A percentile compares a stretch with the other conserved stretches of the same genome.
Conservation (phyloP, 2,329 filamentous ascomycete species). For the Lachnellula arida region DNA sequence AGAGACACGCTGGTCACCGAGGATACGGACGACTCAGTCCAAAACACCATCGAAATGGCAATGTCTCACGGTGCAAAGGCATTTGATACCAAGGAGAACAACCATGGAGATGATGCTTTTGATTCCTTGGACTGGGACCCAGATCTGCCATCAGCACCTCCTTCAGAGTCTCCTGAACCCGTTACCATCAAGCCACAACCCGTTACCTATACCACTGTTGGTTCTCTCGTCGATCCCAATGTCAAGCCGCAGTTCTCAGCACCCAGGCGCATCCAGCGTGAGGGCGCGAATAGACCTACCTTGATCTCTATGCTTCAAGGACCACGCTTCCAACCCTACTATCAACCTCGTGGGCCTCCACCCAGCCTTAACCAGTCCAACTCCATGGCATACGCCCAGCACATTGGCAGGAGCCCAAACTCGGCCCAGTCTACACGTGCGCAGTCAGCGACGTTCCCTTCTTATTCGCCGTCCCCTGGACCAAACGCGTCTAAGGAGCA, state of each 20-base stretch:
- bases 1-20: background rate
- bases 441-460: slow-evolving; percentile 3
- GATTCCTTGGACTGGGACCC: slow-evolving; percentile 31
- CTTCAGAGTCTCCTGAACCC: slow-evolving; percentile 29
- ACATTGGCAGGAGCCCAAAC: slow-evolving; percentile 17
- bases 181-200: slow-evolving; percentile 25
- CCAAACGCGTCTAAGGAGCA: background rate
- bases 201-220: slow-evolving; percentile 33
- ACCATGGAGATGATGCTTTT: slow-evolving; percentile 23
- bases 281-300: slow-evolving; percentile 29
- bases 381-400: slow-evolving; percentile 30
- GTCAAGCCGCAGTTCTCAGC: slow-evolving; percentile 28
- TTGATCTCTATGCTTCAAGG: slow-evolving; percentile 22
- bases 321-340: slow-evolving; percentile 18
- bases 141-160: slow-evolving; percentile 19
- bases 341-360: slow-evolving; percentile 18
- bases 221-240: slow-evolving; percentile 31
- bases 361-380: slow-evolving; percentile 26
- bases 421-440: slow-evolving; percentile 3
- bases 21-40: background rate
- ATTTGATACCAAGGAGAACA: background rate
- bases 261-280: slow-evolving; percentile 33
- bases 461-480: background rate
- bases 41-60: background rate
- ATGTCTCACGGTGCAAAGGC: slow-evolving; percentile 8